Base-by-base conservation (phyloP, 805 yeast species). In the Saccharomyces jurei region DNA sequence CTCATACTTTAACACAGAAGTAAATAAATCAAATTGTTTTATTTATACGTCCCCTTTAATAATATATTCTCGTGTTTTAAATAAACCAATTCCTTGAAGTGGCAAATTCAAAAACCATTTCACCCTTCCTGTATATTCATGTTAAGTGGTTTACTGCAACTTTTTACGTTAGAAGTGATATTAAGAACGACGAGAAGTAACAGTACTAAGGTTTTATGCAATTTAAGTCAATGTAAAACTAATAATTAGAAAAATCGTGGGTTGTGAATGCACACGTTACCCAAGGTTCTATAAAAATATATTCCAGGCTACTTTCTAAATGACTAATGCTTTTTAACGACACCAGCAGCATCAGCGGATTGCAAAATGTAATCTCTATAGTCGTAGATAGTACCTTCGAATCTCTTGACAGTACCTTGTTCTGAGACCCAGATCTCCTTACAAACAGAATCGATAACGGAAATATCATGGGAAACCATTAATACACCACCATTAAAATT, bases 381-480 rank as follows among this genome's bases (percentile, higher is more conserved):
- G 63, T 82, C 98, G 60, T 84, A 81, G 62, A 94, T 94, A 56
- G 79, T 76, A 62, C 99, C 99, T 53, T 73, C 76, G 75, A 88
- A 88, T 70, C 84, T 84, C 63, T 74, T 77, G 41, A 92, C 97
- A 1, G 82, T 77, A 54, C 92, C 94, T 54, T 82, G 79, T 68
- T 94, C 99, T 70, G 96, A 86, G 48, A 90, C 96, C 97, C 97
- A 92, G 57, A 94, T 88, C 70, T 94, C 96, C 56, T 87, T 84
- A 76, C 97, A 89, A 11, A 92, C 97, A 53, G 81, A 79, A 63
- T 87, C 82, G 64, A 94, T 94, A 67, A 92, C 87, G 29, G 90
- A 77, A 48, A 94, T 97, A 77, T 94, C 99, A 79, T 94, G 99
- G 51, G 96, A 87, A 56, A 94, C 99, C 97, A 94, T 90, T 63